Conservation (phyloP, 441 rosid species). For the Viola pubescens region DNA sequence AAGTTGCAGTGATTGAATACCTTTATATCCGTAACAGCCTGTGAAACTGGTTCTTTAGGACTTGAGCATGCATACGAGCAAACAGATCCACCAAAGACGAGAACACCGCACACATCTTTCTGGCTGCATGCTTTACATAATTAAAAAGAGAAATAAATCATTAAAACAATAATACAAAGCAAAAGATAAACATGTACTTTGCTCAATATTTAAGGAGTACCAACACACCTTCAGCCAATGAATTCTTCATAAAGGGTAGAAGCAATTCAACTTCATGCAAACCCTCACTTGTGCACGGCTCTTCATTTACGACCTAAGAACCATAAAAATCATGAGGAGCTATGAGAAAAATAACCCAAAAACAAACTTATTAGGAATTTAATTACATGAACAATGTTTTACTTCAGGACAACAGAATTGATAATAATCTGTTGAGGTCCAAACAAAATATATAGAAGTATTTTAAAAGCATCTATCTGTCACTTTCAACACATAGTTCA, state of each 20-base stretch:
- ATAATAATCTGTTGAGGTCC: background rate
- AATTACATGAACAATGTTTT: background rate
- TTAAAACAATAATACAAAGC: slow-evolving; percentile 18
- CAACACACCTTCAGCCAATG: slow-evolving; percentile 42
- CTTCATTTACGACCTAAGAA: slow-evolving; percentile 53
- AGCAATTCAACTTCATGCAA: slow-evolving; percentile 73
- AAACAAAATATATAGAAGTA: background rate
- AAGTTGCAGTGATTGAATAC: slow-evolving; percentile 23
- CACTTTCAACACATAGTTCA: background rate
- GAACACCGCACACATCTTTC: slow-evolving; percentile 51
- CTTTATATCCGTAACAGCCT: slow-evolving; percentile 80
- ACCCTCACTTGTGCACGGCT: slow-evolving; percentile 44
- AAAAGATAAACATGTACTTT: slow-evolving; percentile 4
- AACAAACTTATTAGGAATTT: background rate
- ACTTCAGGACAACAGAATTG: background rate
- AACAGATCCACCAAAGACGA: slow-evolving; percentile 55
- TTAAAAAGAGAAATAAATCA: slow-evolving; percentile 17
- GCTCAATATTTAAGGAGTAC: slow-evolving; percentile 6
- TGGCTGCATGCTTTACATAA: slow-evolving; percentile 54
- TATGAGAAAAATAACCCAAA: background rate
- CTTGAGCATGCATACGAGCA: slow-evolving; percentile 63
- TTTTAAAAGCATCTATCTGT: background rate
- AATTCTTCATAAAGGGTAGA: slow-evolving; percentile 60
- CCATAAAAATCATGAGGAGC: slow-evolving; percentile 3
- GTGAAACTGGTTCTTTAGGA: slow-evolving; percentile 68